Evolutionary conservation across 257 asterid genomes (phyloP), one percentile per base, ranked within the genome.

Genomic region (Nicotiana tabacum): DNA sequence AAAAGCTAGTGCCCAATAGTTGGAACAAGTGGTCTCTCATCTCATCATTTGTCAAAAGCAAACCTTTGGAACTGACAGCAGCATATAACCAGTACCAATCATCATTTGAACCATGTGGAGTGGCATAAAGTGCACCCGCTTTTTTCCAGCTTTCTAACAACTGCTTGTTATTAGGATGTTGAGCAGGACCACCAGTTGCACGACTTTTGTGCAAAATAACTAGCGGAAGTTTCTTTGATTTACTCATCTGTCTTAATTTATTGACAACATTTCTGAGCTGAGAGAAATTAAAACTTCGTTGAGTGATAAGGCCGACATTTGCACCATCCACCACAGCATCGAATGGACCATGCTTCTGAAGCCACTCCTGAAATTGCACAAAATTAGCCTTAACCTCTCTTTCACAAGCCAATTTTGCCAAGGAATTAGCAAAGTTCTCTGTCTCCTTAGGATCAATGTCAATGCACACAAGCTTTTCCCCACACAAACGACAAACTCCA

Each of bases 41-140:
- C 91, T 95, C 99, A 87, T 95, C 99, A 66, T 94, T 95, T 9
- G 98, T 94, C 88, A 94, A 94, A 88, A 95, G 89, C 92, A 94
- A 87, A 87, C 98, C 90, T 87, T 90, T 92, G 16, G 90, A 91
- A 80, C 93, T 91, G 4, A 95, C 98, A 79, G 99, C 99, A 69
- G 99, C 99, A 87, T 92, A 95, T 79, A 95, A 84, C 97, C 99
- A 95, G 83, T 93, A 95, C 99, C 99, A 92, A 84, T 95, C 99
- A 87, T 95, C 99, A 78, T 92, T 94, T 62, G 99, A 94, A 85
- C 98, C 98, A 58, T 66, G 88, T 37, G 97, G 99, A 39, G 98
- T 94, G 2, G 92, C 86, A 83, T 94, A 95, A 55, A 94, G 94
- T 64, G 95, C 95, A 53, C 58, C 58, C 55, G 95, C 95, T 27